Percentiles rank a stretch among this genome's conserved stretches.
Evolutionary conservation across 2,329 filamentous ascomycete genomes (phyloP).

Genomic region (Phoma sp.): DNA sequence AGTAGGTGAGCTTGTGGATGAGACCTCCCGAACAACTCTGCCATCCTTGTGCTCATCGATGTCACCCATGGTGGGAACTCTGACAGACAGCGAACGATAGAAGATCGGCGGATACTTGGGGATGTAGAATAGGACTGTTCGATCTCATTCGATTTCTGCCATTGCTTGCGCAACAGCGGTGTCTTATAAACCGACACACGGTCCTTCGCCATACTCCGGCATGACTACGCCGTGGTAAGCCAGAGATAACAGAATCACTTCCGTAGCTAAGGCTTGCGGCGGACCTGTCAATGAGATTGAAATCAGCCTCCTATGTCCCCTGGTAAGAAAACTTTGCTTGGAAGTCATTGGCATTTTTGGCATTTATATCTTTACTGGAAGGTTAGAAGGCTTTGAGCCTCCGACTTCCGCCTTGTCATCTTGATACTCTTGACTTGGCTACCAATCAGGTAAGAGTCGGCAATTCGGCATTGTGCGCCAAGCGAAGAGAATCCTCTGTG

Average conservation of each 20-base stretch:
- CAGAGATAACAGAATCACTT: conserved; percentile 25
- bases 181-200: conserved; percentile 27
- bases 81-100: neutral
- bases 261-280: conserved; percentile 9
- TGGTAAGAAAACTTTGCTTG: conserved; percentile 10
- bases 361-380: conserved; percentile 23
- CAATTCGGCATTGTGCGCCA: conserved; percentile 15
- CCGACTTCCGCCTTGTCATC: conserved; percentile 32
- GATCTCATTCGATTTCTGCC: neutral
- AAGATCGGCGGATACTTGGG: neutral
- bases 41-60: conserved; percentile 24
- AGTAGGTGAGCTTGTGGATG: conserved; percentile 16
- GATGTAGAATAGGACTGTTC: neutral
- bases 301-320: conserved; percentile 6
- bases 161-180: conserved; percentile 4
- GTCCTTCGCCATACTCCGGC: conserved; percentile 5
- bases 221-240: conserved; percentile 21
- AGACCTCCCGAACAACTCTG: conserved; percentile 19
- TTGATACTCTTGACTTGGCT: conserved; percentile 2
- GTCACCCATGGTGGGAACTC: conserved; percentile 21
- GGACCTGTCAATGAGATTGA: conserved; percentile 10
- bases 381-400: conserved; percentile 25
- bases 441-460: conserved; percentile 17
- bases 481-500: conserved; percentile 4
- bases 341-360: conserved; percentile 28